Percentiles rank a stretch among this genome's conserved stretches.
These are phyloP conservation scores for Aureobasidium vineae DNA, from an alignment of 2,329 filamentous ascomycete genomes.

Conservation along the genomic window DNA sequence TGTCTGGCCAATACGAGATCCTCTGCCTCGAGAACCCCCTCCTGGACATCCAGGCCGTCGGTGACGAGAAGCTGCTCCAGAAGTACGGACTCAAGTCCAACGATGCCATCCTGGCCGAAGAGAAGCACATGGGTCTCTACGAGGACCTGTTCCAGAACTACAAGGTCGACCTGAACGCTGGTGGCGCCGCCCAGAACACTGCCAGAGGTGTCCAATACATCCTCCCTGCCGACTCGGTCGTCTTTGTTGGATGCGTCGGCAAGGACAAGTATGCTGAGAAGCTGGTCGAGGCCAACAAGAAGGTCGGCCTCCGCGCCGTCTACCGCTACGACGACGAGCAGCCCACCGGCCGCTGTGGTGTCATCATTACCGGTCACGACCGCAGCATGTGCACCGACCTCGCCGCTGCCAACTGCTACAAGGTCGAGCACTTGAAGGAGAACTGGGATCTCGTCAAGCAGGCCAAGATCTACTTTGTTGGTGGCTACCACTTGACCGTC, in stretches of 20 bases:
- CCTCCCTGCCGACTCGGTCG: constrained; percentile 80
- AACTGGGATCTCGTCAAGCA: constrained; percentile 91
- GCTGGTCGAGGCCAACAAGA: constrained; percentile 78
- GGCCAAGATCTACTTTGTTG: constrained; percentile 86
- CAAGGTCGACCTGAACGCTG: constrained; percentile 90
- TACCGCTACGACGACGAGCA: constrained; percentile 85
- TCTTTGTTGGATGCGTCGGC: constrained; percentile 92
- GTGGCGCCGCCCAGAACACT: constrained; percentile 96
- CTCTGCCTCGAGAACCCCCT: constrained; percentile 97
- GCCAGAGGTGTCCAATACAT: constrained; percentile 93
- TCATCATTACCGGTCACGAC: constrained; percentile 95
- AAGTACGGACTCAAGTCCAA: constrained; percentile 95
- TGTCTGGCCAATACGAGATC: constrained; percentile 73
- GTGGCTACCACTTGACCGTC: constrained; percentile 96
- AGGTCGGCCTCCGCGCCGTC: constrained; percentile 87
- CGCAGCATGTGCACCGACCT: constrained; percentile 93
- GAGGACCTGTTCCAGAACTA: constrained; percentile 92
- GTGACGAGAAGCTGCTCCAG: constrained; percentile 77
- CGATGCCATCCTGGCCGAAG: constrained; percentile 94
- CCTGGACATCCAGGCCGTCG: constrained; percentile 88
- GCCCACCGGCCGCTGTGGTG: constrained; percentile 90
- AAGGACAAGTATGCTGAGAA: constrained; percentile 94
- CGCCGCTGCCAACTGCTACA: constrained; percentile 95
- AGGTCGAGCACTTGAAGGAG: constrained; percentile 88
- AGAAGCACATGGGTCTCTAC: constrained; percentile 84